Evolutionary conservation across 768 basidiomycete species (phyloP).

Genomic region (Suillus subalutaceus): DNA sequence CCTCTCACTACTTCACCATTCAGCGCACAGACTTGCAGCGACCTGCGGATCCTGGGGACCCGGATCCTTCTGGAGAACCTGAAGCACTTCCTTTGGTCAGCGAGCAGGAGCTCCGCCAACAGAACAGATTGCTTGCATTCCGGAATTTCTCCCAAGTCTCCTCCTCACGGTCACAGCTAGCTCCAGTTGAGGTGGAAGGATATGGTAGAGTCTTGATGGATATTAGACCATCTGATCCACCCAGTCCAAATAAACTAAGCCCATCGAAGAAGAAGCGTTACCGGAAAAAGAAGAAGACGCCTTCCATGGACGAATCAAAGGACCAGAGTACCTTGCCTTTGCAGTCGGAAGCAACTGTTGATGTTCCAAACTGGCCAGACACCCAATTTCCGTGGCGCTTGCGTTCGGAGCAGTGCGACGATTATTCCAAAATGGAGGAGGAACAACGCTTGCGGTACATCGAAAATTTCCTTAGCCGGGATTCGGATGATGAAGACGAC

Average conservation of each 20-base stretch:
- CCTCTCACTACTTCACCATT: constrained; percentile 13
- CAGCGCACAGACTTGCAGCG: constrained; percentile 29
- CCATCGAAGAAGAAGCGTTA: constrained; percentile 41
- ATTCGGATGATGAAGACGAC: constrained; percentile 57
- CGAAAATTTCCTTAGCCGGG: constrained; percentile 71
- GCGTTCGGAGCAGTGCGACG: constrained; percentile 56
- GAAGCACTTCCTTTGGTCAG: constrained; percentile 27
- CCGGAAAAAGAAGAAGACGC: constrained; percentile 55
- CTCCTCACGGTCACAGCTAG: constrained; percentile 45
- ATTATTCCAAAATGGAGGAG: constrained; percentile 54
- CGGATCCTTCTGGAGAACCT: constrained; percentile 16
- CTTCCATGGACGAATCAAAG: constrained; percentile 23
- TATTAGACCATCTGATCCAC: constrained; percentile 44
- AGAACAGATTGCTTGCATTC: constrained; percentile 72
- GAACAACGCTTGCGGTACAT: constrained; percentile 67
- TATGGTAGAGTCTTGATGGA: constrained; percentile 74
- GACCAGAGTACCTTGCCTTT: constrained; percentile 16
- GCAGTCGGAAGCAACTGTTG: constrained; percentile 36
- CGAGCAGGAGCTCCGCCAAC: constrained; percentile 69
- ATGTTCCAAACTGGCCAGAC: constrained; percentile 79
- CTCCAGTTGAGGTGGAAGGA: constrained; percentile 66
- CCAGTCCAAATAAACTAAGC: constrained; percentile 31
- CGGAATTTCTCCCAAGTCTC: constrained; percentile 40
- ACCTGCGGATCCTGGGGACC: constrained; percentile 20
- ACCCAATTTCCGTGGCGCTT: constrained; percentile 77